Percentiles rank a stretch among this genome's conserved stretches.
Conservation (phyloP, 192 early-diverging fungal species). For the Gigaspora rosea region DNA sequence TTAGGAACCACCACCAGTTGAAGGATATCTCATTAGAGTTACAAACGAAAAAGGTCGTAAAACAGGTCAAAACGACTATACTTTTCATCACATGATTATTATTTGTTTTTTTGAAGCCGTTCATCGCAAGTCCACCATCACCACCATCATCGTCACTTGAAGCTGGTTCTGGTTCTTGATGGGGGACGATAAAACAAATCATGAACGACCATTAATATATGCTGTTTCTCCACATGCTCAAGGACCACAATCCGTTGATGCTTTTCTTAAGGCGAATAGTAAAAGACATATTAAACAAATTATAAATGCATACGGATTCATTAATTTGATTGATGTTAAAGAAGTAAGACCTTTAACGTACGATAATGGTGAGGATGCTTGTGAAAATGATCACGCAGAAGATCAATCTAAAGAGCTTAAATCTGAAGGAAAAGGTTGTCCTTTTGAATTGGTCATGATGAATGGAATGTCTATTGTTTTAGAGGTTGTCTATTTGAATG, state of each 20-base stretch:
- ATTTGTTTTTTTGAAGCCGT: constrained; percentile 39
- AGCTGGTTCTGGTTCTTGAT: not conserved
- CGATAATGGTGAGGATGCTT: not conserved
- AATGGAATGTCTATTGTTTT: not conserved
- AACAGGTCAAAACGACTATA: constrained; percentile 37
- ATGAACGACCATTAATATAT: constrained; percentile 39
- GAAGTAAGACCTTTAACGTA: not conserved
- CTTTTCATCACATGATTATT: constrained; percentile 44
- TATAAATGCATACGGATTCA: not conserved
- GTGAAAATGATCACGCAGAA: not conserved
- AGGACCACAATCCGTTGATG: constrained; percentile 37
- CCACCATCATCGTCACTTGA: constrained; percentile 14
- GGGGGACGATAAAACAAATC: not conserved
- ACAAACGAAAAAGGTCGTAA: constrained; percentile 40
- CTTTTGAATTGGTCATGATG: not conserved
- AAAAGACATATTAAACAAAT: constrained; percentile 17
- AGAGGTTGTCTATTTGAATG: not conserved
- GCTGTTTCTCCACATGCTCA: constrained; percentile 39
- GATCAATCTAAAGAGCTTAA: not conserved
- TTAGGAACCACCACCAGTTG: constrained; percentile 43
- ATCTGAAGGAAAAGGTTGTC: not conserved
- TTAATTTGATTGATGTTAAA: constrained; percentile 10
- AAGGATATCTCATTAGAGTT: constrained; percentile 42
- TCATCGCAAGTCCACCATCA: constrained; percentile 34
- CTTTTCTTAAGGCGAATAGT: not conserved